phyloP scores from a whole-genome alignment of 1,284 basidiomycete genomes.

The Afroboletus lepidellus region DNA sequence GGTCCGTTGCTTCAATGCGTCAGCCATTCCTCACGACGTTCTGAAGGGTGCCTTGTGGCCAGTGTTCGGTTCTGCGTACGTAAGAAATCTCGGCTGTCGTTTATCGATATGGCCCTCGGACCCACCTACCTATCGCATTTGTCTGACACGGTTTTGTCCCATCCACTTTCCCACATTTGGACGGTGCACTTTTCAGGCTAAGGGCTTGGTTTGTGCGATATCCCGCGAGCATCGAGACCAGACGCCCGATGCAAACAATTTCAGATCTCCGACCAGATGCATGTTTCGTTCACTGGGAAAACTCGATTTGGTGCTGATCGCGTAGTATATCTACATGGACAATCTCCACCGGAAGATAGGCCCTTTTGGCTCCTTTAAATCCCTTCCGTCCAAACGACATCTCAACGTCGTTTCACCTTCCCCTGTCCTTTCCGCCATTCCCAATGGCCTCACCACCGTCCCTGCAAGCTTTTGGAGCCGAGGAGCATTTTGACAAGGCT shows the following conservation, averaged over 20 bases:
- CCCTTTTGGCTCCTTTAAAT: constrained; percentile 34
- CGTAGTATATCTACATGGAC: constrained; percentile 42
- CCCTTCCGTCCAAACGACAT: constrained; percentile 25
- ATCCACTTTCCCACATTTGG: constrained; percentile 36
- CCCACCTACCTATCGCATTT: constrained; percentile 37
- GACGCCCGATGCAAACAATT: constrained; percentile 33
- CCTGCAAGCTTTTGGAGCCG: constrained; percentile 16
- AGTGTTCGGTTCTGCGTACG: constrained; percentile 28
- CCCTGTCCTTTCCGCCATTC: constrained; percentile 22
- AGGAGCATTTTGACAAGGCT: constrained; percentile 37
- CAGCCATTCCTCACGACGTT: constrained; percentile 30
- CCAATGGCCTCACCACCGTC: constrained; percentile 30
- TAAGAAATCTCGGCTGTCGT: constrained; percentile 37
- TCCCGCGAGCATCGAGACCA: constrained; percentile 40
- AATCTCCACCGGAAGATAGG: constrained; percentile 37
- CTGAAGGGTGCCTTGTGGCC: constrained; percentile 36
- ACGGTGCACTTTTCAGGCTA: constrained; percentile 32
- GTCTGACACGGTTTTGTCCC: constrained; percentile 30
- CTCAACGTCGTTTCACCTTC: constrained; percentile 26
- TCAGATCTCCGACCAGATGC: constrained; percentile 40
- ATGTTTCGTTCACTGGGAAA: constrained; percentile 38
- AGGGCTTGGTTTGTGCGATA: constrained; percentile 36
- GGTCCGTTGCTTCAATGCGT: constrained; percentile 30
- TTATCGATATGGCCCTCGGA: constrained; percentile 41
- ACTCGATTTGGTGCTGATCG: constrained; percentile 39